Percentiles rank a stretch among this genome's conserved stretches.
Conservation (phyloP, 345 rosid genomes). For the Rhodomyrtus tomentosa region DNA sequence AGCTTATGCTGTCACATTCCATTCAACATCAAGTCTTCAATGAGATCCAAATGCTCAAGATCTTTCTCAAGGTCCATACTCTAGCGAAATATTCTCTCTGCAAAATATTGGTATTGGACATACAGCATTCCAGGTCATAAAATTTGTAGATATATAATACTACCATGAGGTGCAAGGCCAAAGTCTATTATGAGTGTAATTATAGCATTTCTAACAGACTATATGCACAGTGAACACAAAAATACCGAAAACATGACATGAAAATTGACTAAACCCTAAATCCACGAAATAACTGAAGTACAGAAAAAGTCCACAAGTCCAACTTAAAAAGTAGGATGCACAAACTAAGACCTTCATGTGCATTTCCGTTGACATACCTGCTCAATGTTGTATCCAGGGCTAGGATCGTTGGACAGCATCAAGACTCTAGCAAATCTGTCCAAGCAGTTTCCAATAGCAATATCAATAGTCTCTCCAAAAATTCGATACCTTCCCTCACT, state of each 20-base stretch:
- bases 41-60: neutral
- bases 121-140: neutral
- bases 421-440: slow-evolving; percentile 90
- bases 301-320: neutral
- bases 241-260: neutral
- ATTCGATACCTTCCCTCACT: slow-evolving; percentile 91
- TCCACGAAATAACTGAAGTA: neutral
- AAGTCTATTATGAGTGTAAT: neutral
- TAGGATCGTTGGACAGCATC: slow-evolving; percentile 92
- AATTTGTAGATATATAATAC: neutral
- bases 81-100: neutral
- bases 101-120: neutral
- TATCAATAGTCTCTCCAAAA: slow-evolving; percentile 96
- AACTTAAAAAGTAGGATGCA: neutral
- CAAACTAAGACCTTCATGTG: neutral
- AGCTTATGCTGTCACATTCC: neutral
- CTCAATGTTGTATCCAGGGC: slow-evolving; percentile 97
- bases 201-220: neutral
- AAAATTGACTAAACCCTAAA: neutral
- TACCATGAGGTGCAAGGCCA: neutral
- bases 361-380: slow-evolving; percentile 35
- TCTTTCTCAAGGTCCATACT: neutral
- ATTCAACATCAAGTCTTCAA: neutral
- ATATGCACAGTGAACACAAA: neutral
- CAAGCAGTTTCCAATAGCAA: slow-evolving; percentile 97